Evolutionary conservation across 768 basidiomycete genomes (phyloP).

Genomic region (Leucocoprinus leucothites): DNA sequence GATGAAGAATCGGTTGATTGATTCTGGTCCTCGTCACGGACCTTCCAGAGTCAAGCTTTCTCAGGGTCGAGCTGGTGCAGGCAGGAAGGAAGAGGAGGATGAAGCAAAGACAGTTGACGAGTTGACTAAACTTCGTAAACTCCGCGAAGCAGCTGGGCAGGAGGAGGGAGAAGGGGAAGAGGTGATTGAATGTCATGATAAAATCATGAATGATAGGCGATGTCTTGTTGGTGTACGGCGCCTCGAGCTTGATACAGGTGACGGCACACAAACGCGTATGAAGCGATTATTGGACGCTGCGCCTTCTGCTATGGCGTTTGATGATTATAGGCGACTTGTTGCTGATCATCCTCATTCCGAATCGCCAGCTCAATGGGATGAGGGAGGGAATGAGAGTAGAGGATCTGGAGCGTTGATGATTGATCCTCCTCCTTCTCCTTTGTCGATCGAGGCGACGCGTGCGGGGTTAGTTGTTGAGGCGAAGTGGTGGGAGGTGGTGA

Average conservation of each 20-base stretch:
- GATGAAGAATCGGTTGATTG: conserved; percentile 10
- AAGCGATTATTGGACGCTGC: conserved; percentile 53
- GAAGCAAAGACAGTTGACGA: conserved; percentile 14
- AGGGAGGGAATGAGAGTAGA: not conserved
- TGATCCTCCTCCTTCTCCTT: conserved; percentile 3
- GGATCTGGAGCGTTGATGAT: conserved; percentile 1
- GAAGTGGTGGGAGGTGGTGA: conserved; percentile 12
- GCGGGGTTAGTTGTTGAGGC: not conserved
- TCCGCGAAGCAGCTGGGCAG: conserved; percentile 4
- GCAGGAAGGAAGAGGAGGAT: conserved; percentile 5
- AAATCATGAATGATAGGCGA: conserved; percentile 35
- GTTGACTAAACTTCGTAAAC: conserved; percentile 11
- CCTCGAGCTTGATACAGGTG: conserved; percentile 55
- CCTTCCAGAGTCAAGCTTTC: conserved; percentile 10
- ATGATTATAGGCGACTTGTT: not conserved
- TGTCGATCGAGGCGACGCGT: not conserved
- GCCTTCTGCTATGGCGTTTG: not conserved
- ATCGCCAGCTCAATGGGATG: not conserved
- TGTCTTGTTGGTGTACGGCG: conserved; percentile 63
- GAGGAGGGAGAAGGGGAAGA: conserved; percentile 6
- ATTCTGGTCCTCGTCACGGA: not conserved
- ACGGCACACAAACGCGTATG: conserved; percentile 39
- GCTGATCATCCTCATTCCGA: not conserved
- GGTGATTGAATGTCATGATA: conserved; percentile 11
- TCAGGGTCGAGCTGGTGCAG: conserved; percentile 14